Evolutionary conservation across 148 eudicot genomes (phyloP).

Genomic region (Heliosperma pusillum): DNA sequence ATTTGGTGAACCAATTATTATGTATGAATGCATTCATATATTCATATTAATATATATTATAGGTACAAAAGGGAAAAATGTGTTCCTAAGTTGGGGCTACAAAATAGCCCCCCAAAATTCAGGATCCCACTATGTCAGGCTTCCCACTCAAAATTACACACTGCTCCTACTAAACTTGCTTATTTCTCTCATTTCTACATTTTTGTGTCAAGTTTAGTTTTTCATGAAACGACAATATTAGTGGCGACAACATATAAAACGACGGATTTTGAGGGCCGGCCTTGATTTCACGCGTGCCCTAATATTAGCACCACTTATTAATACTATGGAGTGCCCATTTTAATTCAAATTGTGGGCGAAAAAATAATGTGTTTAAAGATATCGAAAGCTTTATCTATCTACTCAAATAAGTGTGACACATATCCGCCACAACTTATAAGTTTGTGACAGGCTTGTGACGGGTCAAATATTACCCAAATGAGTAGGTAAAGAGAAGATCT

Average conservation of each 20-base stretch:
- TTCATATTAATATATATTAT: not conserved
- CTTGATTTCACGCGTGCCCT: conserved; percentile 40
- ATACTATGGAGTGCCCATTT: too few species aligned
- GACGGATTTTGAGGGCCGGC: conserved; percentile 37
- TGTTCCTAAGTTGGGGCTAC: conserved; percentile 7
- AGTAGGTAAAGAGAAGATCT: too few species aligned
- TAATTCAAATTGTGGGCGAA: too few species aligned
- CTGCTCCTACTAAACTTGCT: conserved; percentile 15
- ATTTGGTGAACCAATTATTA: not conserved
- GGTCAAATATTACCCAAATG: too few species aligned
- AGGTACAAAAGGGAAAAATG: conserved; percentile 13
- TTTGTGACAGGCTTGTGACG: too few species aligned
- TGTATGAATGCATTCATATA: not conserved
- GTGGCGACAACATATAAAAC: conserved; percentile 37
- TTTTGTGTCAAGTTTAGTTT: conserved; percentile 6
- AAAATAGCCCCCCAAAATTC: conserved; percentile 19
- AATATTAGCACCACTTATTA: not conserved
- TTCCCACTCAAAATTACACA: conserved; percentile 13
- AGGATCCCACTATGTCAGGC: conserved; percentile 32
- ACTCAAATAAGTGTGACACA: too few species aligned
- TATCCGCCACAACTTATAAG: too few species aligned
- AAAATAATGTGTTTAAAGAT: too few species aligned
- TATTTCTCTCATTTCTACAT: conserved; percentile 5
- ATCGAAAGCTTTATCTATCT: too few species aligned
- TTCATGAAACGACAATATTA: conserved; percentile 28